Base-by-base conservation (phyloP, 1,284 basidiomycete species). In the Tremellales sp. region DNA sequence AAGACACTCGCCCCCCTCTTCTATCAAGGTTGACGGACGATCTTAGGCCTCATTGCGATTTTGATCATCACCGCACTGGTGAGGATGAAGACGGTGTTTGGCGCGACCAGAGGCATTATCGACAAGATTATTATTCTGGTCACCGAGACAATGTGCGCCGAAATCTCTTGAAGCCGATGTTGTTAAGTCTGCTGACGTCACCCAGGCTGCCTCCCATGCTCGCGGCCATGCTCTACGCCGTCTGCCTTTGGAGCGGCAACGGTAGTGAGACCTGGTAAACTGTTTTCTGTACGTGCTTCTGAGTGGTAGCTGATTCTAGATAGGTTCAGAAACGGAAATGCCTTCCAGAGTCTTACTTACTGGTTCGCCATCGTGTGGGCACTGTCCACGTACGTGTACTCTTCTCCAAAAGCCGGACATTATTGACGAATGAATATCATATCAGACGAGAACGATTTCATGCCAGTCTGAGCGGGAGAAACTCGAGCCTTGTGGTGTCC, bases 361-460 rank as follows among this genome's bases (percentile, higher is more conserved):
- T 47, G 45, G 45, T 47, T 41, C 24, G 45, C 45, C n/a, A 33
- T 47, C 12, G 39, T 47, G 2, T 47, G 38, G 45, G 21, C 39
- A 13, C 29, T 47, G 9, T 31, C 39, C 8, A 47, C 45, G 45
- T 46, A 28, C 39, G 45, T 32, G 10, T 36, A n/a, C n/a, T n/a
- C 9, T 36, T 19, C 18, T 36, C 34, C 9, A 36, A 19, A 10
- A 36, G n/a, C n/a, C n/a, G n/a, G n/a, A n/a, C n/a, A n/a, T n/a
- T n/a, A n/a, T n/a, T n/a, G n/a, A n/a, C n/a, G n/a, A n/a, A n/a
- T n/a, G n/a, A n/a, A n/a, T n/a, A n/a, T n/a, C 29, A 16, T 31
- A 31, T 31, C 29, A 31, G 29, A 16, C 10, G 29, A 31, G 29
- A 31, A 16, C 10, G 16, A 16, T 31, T 31, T 16, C 29, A 31